phyloP scores from a whole-genome alignment of 305 asterid genomes.

The Rubia balearica region DNA sequence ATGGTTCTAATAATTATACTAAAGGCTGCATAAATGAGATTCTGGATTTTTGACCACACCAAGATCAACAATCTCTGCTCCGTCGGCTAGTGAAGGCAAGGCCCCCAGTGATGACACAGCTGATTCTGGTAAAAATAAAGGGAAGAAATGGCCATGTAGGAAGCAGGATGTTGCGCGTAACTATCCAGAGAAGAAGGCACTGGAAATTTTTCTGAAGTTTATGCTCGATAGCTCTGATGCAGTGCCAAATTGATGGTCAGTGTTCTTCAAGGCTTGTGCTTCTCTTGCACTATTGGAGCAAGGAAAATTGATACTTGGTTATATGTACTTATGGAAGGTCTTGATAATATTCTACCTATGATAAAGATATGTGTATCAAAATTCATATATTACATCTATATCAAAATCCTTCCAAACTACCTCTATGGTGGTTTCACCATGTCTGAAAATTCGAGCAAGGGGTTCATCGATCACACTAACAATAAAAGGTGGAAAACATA shows the following conservation, averaged over 20 bases:
- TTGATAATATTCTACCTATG: constrained; percentile 31
- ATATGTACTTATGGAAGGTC: constrained; percentile 64
- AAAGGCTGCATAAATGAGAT: too few relatives aligned
- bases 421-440: constrained; percentile 51
- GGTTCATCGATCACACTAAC: constrained; percentile 69
- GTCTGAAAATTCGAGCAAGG: constrained; percentile 53
- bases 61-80: too few relatives aligned
- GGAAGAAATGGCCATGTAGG: too few relatives aligned
- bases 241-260: constrained; percentile 91
- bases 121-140: too few relatives aligned
- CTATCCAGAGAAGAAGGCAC: constrained; percentile 12
- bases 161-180: too few relatives aligned
- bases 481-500: constrained; percentile 64
- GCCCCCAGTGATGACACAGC: too few relatives aligned
- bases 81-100: too few relatives aligned
- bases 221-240: constrained; percentile 40
- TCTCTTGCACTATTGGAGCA: constrained; percentile 73
- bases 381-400: constrained; percentile 34
- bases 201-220: constrained; percentile 58
- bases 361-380: too few relatives aligned
- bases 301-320: constrained; percentile 77
- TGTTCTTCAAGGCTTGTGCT: constrained; percentile 80
- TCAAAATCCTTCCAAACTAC: constrained; percentile 48
- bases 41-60: too few relatives aligned
- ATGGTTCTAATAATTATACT: too few relatives aligned